Percentiles rank a stretch among this genome's conserved stretches.
phyloP scores from a whole-genome alignment of 352 stramenopile species.

The Aphanomyces euteiches region DNA sequence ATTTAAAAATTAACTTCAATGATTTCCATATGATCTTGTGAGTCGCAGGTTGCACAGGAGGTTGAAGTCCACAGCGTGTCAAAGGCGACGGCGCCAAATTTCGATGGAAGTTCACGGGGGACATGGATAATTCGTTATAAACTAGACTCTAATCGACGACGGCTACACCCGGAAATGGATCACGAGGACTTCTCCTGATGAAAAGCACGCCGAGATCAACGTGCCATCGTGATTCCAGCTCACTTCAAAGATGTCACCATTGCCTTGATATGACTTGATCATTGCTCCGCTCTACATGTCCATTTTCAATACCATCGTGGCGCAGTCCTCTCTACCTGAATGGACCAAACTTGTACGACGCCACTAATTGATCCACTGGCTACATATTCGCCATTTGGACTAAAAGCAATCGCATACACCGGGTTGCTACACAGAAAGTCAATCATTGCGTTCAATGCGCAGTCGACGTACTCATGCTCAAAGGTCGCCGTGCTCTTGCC shows the following conservation, averaged over 20 bases:
- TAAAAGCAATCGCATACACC: constrained; percentile 87
- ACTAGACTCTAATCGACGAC: constrained; percentile 14
- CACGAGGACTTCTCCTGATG: constrained; percentile 80
- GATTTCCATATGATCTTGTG: background rate
- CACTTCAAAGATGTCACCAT: constrained; percentile 98
- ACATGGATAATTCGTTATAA: constrained; percentile 10
- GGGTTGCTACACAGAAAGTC: constrained; percentile 49
- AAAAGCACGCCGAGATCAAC: constrained; percentile 83
- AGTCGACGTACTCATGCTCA: constrained; percentile 81
- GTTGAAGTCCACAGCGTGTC: background rate
- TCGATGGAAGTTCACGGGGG: constrained; percentile 8
- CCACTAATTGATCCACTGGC: constrained; percentile 95
- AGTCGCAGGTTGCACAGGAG: background rate
- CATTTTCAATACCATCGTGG: constrained; percentile 34
- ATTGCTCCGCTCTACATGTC: constrained; percentile 58
- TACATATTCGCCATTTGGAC: constrained; percentile 89
- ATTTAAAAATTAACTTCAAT: background rate
- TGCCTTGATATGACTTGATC: constrained; percentile 85
- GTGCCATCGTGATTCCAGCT: constrained; percentile 93
- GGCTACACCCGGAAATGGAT: constrained; percentile 88
- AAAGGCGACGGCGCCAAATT: background rate
- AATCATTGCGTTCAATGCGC: constrained; percentile 17
- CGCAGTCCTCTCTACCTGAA: constrained; percentile 79
- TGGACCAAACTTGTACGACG: constrained; percentile 97
- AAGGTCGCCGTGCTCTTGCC: constrained; percentile 90